These are phyloP conservation scores for Coprinellus aureogranulatus DNA, from an alignment of 768 basidiomycete species.

Conservation along the genomic window DNA sequence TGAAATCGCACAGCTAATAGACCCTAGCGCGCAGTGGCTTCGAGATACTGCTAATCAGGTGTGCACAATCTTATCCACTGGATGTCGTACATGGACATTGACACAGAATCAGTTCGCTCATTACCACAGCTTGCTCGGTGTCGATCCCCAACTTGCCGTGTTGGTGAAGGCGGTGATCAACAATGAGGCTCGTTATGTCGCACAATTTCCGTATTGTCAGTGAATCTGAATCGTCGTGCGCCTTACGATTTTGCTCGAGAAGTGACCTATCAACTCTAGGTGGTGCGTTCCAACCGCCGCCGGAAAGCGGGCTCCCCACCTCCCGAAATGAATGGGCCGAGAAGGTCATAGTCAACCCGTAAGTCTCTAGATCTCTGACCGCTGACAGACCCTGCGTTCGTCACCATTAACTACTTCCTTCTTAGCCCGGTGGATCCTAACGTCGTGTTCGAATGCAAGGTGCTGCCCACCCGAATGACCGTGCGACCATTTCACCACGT, in stretches of 20 bases:
- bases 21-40: constrained; percentile 73
- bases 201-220: constrained; percentile 70
- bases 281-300: constrained; percentile 78
- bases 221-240: too few species aligned
- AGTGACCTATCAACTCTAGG: too few species aligned
- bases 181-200: constrained; percentile 72
- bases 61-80: constrained; percentile 2
- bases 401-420: too few species aligned
- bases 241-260: too few species aligned
- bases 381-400: too few species aligned
- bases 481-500: not conserved
- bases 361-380: constrained; percentile 25
- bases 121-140: constrained; percentile 57
- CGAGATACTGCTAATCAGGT: constrained; percentile 81
- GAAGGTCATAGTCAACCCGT: constrained; percentile 74
- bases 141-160: constrained; percentile 56
- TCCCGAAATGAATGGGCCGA: constrained; percentile 69
- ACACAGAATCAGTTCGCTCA: constrained; percentile 55
- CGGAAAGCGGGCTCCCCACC: constrained; percentile 65
- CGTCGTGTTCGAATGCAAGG: constrained; percentile 83
- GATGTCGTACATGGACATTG: constrained; percentile 5
- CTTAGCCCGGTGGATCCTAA: constrained; percentile 66
- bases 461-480: constrained; percentile 19
- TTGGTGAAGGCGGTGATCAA: constrained; percentile 82
- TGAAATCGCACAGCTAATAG: not conserved